Evolutionary conservation across 176 grass and related monocot species (phyloP).

Genomic region (Dactylis glomerata): DNA sequence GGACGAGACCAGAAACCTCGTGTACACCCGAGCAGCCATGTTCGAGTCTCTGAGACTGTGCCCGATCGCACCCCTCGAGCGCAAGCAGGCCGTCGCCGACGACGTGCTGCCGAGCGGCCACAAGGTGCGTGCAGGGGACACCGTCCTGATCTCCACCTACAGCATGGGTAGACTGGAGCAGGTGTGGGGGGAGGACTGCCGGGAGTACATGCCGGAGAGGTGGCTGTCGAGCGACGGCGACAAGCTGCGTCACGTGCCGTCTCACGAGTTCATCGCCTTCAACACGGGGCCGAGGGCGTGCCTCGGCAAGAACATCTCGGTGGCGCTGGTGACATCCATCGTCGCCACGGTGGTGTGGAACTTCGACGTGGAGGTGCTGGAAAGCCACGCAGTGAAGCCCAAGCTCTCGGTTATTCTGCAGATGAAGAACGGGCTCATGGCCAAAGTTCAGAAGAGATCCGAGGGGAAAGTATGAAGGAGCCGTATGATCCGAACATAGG

Average conservation of each 20-base stretch:
- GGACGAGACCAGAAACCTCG: too few species aligned
- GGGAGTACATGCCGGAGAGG: background rate
- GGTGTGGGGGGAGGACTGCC: background rate
- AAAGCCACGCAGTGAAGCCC: too few species aligned
- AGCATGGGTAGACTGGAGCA: background rate
- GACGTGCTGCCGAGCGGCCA: background rate
- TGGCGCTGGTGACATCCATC: background rate
- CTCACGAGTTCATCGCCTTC: background rate
- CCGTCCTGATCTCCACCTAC: background rate
- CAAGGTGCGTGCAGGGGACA: background rate
- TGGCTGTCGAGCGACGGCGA: background rate
- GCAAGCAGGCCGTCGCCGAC: background rate
- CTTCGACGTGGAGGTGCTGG: too few species aligned
- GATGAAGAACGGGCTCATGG: too few species aligned
- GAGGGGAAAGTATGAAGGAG: too few species aligned
- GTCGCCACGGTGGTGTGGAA: background rate
- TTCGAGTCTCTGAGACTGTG: too few species aligned
- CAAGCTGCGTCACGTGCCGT: background rate
- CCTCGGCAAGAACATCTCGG: background rate
- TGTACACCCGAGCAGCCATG: too few species aligned
- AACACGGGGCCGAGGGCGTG: background rate
- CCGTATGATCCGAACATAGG: too few species aligned
- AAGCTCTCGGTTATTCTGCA: too few species aligned
- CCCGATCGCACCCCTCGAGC: too few species aligned
- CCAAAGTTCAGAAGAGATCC: too few species aligned